A percentile compares a stretch with the other conserved stretches of the same genome.
These are phyloP conservation scores for Hypoxylon sp. DNA, from an alignment of 2,329 filamentous ascomycete genomes.

Conservation along the genomic window DNA sequence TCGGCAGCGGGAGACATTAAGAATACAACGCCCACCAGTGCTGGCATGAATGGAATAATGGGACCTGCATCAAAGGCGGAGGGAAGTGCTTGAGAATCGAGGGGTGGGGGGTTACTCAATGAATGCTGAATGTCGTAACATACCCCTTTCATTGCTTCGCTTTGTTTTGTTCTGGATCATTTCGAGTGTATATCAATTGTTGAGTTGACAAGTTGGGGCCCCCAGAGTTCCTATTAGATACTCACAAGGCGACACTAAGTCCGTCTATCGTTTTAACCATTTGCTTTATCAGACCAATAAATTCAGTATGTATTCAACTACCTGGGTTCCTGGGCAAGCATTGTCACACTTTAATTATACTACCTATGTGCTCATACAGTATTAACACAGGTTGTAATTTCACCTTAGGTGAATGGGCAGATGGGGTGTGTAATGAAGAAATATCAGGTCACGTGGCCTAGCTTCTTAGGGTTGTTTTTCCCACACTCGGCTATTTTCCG, in stretches of 20 bases:
- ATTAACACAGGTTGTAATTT: background rate
- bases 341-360: background rate
- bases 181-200: constrained; percentile 39
- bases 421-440: background rate
- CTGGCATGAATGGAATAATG: constrained; percentile 62
- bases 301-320: constrained; percentile 16
- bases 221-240: constrained; percentile 27
- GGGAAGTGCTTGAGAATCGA: constrained; percentile 42
- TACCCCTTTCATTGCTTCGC: constrained; percentile 43
- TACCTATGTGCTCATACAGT: background rate
- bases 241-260: constrained; percentile 35
- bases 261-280: constrained; percentile 38
- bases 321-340: background rate
- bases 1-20: constrained; percentile 66
- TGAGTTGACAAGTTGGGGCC: constrained; percentile 25
- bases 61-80: constrained; percentile 62
- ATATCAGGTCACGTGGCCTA: constrained; percentile 23
- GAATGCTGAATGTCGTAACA: constrained; percentile 41
- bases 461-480: constrained; percentile 44
- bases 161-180: constrained; percentile 28
- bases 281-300: constrained; percentile 35
- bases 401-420: background rate
- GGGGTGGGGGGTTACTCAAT: constrained; percentile 14
- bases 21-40: constrained; percentile 62
- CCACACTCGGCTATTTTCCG: constrained; percentile 47